These are phyloP conservation scores for Cucumis melo DNA, from an alignment of 306 rosid genomes.

Conservation along the genomic window DNA sequence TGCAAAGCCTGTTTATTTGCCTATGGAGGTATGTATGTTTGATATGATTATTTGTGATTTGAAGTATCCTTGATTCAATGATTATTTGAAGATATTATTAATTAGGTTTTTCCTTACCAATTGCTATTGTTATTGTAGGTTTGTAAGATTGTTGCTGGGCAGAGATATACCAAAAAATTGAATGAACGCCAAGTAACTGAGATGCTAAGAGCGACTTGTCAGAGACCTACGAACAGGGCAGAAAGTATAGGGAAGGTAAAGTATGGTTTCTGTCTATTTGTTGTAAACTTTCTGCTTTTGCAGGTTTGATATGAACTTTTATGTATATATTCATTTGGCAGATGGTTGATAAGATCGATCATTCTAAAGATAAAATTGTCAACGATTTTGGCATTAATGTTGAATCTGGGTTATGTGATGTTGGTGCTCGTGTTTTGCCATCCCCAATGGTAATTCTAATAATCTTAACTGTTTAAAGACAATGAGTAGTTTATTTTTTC, in stretches of 20 bases:
- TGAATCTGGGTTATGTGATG: neutral
- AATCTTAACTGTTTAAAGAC: neutral
- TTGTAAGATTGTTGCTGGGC: constrained; percentile 42
- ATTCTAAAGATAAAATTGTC: constrained; percentile 9
- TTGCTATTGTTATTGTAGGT: constrained; percentile 19
- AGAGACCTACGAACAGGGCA: constrained; percentile 34
- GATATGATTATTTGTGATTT: neutral
- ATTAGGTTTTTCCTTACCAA: neutral
- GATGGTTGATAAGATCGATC: constrained; percentile 18
- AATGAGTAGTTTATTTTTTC: neutral
- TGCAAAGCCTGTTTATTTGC: constrained; percentile 38
- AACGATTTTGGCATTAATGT: constrained; percentile 39
- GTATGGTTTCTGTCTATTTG: neutral
- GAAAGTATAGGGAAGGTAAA: constrained; percentile 15
- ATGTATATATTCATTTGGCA: neutral
- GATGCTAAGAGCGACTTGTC: constrained; percentile 54
- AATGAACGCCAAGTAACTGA: constrained; percentile 43
- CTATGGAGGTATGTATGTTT: constrained; percentile 53
- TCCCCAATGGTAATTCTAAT: constrained; percentile 36
- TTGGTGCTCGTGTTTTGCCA: constrained; percentile 61
- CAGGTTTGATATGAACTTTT: neutral
- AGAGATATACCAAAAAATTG: constrained; percentile 46
- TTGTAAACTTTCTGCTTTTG: neutral
- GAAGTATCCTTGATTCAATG: neutral
- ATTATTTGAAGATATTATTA: neutral